Conservation (phyloP, 257 asterid species). For the Voacanga thouarsii region DNA sequence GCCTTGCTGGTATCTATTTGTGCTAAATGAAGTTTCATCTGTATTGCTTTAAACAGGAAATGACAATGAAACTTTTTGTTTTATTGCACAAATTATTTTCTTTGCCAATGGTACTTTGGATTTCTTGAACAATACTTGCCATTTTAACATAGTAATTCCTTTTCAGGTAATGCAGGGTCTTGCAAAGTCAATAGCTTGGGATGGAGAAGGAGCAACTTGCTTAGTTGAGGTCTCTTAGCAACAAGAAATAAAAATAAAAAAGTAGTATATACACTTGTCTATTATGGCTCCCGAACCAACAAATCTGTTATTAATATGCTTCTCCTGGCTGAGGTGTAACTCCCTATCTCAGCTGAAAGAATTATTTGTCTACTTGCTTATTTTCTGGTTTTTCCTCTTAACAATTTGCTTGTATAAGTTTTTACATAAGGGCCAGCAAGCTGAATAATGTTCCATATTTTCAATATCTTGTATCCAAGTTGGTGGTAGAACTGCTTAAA, state of each 20-base stretch:
- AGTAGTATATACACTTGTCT: neutral
- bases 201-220: constrained; percentile 99
- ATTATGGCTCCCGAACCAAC: neutral
- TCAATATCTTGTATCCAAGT: neutral
- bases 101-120: neutral
- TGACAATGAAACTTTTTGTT: neutral
- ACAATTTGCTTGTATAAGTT: neutral
- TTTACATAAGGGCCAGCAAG: neutral
- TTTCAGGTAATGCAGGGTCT: constrained; percentile 96
- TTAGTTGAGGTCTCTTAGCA: constrained; percentile 75
- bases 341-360: neutral
- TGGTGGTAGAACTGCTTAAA: neutral
- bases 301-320: neutral
- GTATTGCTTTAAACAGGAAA: neutral
- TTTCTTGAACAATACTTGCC: constrained; percentile 5
- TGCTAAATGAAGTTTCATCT: neutral
- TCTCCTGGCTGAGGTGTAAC: neutral
- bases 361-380: neutral
- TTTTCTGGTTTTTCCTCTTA: neutral
- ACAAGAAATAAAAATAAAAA: neutral
- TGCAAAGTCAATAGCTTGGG: constrained; percentile 99
- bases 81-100: neutral
- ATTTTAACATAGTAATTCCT: constrained; percentile 6
- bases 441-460: neutral
- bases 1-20: neutral